These are phyloP conservation scores for Parasitella parasitica DNA, from an alignment of 371 early-diverging fungal genomes.

Conservation along the genomic window DNA sequence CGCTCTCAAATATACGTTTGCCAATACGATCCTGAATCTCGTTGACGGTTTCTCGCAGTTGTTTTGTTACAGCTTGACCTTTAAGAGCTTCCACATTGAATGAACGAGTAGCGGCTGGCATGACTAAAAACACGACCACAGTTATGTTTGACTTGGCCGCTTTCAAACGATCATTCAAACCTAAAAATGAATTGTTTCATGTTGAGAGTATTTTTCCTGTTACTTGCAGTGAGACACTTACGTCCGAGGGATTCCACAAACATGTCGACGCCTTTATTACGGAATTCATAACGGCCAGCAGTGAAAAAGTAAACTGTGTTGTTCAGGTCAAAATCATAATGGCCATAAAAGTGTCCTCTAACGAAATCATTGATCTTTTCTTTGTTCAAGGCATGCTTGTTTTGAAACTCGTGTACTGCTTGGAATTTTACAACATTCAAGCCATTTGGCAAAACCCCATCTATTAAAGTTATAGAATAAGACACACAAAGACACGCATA, in stretches of 20 bases:
- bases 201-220: background rate
- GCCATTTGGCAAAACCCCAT: conserved; percentile 96
- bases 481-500: too few relatives aligned
- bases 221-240: conserved; percentile 47
- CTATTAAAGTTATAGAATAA: too few relatives aligned
- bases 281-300: conserved; percentile 95
- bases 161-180: conserved; percentile 88
- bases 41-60: conserved; percentile 87
- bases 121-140: conserved; percentile 93
- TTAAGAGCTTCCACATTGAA: conserved; percentile 97
- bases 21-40: conserved; percentile 88
- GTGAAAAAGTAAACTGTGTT: conserved; percentile 97
- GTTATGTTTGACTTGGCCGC: conserved; percentile 82
- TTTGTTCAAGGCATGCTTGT: conserved; percentile 90
- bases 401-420: conserved; percentile 97
- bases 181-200: conserved; percentile 32
- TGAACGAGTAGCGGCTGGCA: conserved; percentile 87
- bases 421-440: conserved; percentile 94
- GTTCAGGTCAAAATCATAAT: conserved; percentile 90
- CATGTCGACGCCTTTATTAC: conserved; percentile 98
- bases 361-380: conserved; percentile 96
- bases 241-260: conserved; percentile 89
- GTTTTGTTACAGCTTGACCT: conserved; percentile 97
- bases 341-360: conserved; percentile 96
- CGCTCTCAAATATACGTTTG: conserved; percentile 86